Evolutionary conservation across 2,329 filamentous ascomycete genomes (phyloP).

Genomic region (Botrytis byssoidea): DNA sequence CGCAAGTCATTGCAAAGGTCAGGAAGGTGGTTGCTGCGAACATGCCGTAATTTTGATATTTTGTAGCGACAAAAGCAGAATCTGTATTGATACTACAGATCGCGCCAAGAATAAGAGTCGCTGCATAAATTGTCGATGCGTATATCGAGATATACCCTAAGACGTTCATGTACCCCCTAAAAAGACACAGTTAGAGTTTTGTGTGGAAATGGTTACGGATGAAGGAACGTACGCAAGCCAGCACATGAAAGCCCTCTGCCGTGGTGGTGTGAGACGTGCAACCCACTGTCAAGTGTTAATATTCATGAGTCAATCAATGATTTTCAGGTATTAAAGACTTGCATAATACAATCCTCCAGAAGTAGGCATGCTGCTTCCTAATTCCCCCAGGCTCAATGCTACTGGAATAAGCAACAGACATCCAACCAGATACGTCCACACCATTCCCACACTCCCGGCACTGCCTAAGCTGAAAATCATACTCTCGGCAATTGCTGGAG

Average conservation of each 20-base stretch:
- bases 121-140: constrained; percentile 39
- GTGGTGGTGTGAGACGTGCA: constrained; percentile 35
- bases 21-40: constrained; percentile 36
- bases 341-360: constrained; percentile 39
- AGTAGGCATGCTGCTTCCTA: constrained; percentile 39
- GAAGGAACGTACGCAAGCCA: constrained; percentile 38
- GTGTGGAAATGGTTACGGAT: not conserved
- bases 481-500: constrained; percentile 38
- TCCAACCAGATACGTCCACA: constrained; percentile 38
- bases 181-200: constrained; percentile 16
- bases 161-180: constrained; percentile 39
- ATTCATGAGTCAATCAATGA: not conserved
- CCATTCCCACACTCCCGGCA: constrained; percentile 36
- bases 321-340: not conserved
- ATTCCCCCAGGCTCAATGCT: constrained; percentile 36
- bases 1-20: constrained; percentile 39
- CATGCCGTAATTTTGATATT: constrained; percentile 39
- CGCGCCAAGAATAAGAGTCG: constrained; percentile 37
- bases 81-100: constrained; percentile 34
- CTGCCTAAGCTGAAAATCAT: constrained; percentile 37
- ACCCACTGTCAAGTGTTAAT: constrained; percentile 33
- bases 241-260: constrained; percentile 38
- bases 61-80: constrained; percentile 31
- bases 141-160: constrained; percentile 40
- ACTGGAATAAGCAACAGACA: constrained; percentile 38